These are phyloP conservation scores for Telopea speciosissima DNA, from an alignment of 177 flowering plant species.

Conservation along the genomic window DNA sequence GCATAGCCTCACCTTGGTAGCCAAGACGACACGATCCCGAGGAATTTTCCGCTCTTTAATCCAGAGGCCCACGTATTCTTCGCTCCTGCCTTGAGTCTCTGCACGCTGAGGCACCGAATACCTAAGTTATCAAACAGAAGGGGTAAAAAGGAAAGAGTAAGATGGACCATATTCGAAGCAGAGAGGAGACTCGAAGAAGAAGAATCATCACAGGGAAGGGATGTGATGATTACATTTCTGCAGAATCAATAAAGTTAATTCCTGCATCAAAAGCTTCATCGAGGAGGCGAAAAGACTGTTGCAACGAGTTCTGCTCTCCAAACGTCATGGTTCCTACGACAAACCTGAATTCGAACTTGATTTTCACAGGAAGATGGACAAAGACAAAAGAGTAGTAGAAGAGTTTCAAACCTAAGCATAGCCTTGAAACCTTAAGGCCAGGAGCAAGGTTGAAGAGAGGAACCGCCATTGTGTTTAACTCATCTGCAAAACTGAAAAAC, in stretches of 20 bases:
- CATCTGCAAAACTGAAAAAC: background rate
- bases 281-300: conserved; percentile 63
- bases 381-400: conserved; percentile 1
- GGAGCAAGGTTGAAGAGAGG: conserved; percentile 69
- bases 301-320: conserved; percentile 72
- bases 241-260: conserved; percentile 81
- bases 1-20: conserved; percentile 58
- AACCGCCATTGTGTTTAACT: conserved; percentile 31
- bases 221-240: conserved; percentile 53
- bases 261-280: conserved; percentile 65
- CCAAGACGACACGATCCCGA: conserved; percentile 52
- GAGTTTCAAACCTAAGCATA: conserved; percentile 50
- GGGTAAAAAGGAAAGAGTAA: too few species aligned
- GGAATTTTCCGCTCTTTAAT: conserved; percentile 45
- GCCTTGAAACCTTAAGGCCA: conserved; percentile 54
- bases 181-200: background rate
- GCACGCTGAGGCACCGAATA: conserved; percentile 89
- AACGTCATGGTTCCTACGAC: conserved; percentile 78
- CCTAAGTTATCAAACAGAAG: conserved; percentile 25
- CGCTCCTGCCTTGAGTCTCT: conserved; percentile 79
- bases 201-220: background rate
- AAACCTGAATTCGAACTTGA: background rate
- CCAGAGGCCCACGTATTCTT: conserved; percentile 76
- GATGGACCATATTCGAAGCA: background rate
- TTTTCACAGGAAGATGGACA: background rate